Base-by-base conservation (phyloP, 331 rosid genomes). In the Quercus tomentella region DNA sequence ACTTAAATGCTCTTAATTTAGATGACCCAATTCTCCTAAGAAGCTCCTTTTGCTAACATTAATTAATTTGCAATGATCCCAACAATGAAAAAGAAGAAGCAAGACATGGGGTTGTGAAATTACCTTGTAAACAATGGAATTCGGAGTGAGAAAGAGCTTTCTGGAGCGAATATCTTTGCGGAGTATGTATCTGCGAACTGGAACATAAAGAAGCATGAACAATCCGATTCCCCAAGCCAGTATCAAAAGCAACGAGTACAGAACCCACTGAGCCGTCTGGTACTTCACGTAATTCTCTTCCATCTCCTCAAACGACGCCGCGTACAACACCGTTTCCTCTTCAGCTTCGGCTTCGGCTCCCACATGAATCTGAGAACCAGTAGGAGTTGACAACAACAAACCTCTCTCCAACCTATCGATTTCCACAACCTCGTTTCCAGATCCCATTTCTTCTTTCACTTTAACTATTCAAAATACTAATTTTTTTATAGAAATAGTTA, bases 161-260 rank as follows among this genome's bases (percentile, higher is more conserved):
- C 92, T 83, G 0, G 97, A 92, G 12, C 88, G 89, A 31, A 95
- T 84, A 41, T 95, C 99, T 68, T 84, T 91, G 58, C 92, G 82
- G 20, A 93, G 88, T 75, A 93, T 79, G 75, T 84, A 88, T 79
- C 97, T 87, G 62, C 97, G 84, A 17, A 95, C 77, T 0, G 97
- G 97, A 10, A 92, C 70, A 86, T 95, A 93, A 25, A 95, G 81
- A 85, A 95, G 66, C 99, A 95, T 91, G 43, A 95, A 83, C 18
- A 95, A 22, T 1, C 98, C 99, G 76, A 95, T 78, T 54, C 99
- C 99, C 97, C 96, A 95, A 6, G 96, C 99, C 71, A 95, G 73
- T 26, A 95, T 56, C 67, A 95, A 74, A 74, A 93, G 84, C 28
- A 82, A 51, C 2, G 97, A 95, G 87, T 91, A 93, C 15, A 95